A percentile compares a stretch with the other conserved stretches of the same genome.
phyloP scores from a whole-genome alignment of 1,284 basidiomycete species.

The Bjerkandera adusta region DNA sequence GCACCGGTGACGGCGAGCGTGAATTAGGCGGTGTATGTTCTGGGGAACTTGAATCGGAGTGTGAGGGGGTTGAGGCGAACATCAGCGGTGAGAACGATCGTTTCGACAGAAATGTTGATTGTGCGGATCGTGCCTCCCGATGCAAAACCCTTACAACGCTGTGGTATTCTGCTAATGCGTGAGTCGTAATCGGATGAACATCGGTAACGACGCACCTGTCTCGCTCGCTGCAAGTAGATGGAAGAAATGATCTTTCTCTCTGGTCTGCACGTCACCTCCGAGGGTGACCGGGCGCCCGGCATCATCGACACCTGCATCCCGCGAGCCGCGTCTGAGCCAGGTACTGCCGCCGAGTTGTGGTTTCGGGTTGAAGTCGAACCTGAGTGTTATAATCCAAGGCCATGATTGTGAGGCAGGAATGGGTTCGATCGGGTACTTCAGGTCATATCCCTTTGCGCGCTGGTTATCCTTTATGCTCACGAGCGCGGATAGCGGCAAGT shows the following conservation, averaged over 20 bases:
- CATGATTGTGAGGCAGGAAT: too few relatives aligned
- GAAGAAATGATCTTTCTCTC: conserved; percentile 50
- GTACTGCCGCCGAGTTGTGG: too few relatives aligned
- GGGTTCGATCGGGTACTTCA: too few relatives aligned
- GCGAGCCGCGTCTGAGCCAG: conserved; percentile 27
- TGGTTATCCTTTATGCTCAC: too few relatives aligned
- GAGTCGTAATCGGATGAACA: conserved; percentile 11
- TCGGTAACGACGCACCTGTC: conserved; percentile 35
- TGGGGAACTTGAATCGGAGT: conserved; percentile 11
- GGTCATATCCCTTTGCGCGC: too few relatives aligned
- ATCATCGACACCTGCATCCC: conserved; percentile 20
- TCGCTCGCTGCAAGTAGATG: conserved; percentile 56
- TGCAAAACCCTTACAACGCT: conserved; percentile 62
- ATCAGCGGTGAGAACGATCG: conserved; percentile 14
- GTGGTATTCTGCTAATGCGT: conserved; percentile 13
- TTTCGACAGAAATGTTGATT: conserved; percentile 43
- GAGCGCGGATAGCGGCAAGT: too few relatives aligned
- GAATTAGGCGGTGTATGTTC: conserved; percentile 14
- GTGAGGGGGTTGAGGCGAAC: conserved; percentile 3
- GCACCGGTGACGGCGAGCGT: conserved; percentile 18
- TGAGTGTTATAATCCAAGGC: too few relatives aligned
- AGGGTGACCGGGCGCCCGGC: conserved; percentile 10
- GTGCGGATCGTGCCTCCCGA: conserved; percentile 42
- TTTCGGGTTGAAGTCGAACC: too few relatives aligned
- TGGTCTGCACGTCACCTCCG: conserved; percentile 14